Conservation (phyloP, 257 asterid species). For the Plantago major region DNA sequence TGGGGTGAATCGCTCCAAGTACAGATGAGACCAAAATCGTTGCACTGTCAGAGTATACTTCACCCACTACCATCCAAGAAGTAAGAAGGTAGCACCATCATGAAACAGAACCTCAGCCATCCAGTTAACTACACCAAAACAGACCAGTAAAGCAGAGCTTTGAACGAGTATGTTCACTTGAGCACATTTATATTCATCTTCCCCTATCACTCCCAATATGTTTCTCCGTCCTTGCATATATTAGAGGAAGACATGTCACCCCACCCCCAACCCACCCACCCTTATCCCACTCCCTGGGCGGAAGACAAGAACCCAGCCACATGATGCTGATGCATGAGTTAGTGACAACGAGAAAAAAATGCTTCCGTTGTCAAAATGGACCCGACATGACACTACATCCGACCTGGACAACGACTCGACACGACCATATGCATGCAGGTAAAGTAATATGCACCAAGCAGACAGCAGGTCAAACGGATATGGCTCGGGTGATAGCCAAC, state of each 20-base stretch:
- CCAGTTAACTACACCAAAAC: constrained; percentile 10
- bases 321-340: constrained; percentile 70
- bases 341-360: constrained; percentile 46
- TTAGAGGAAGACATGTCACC: constrained; percentile 6
- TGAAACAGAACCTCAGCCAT: constrained; percentile 2
- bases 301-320: constrained; percentile 38
- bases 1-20: constrained; percentile 24
- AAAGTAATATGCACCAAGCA: constrained; percentile 38
- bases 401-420: constrained; percentile 58
- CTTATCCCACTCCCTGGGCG: constrained; percentile 14
- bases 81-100: constrained; percentile 23
- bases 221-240: constrained; percentile 18
- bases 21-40: constrained; percentile 23
- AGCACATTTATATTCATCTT: constrained; percentile 18
- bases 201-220: constrained; percentile 17
- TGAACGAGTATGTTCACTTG: constrained; percentile 23
- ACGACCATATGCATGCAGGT: constrained; percentile 84
- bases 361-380: constrained; percentile 50
- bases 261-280: constrained; percentile 12
- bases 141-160: constrained; percentile 22
- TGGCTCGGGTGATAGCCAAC: constrained; percentile 83
- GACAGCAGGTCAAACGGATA: constrained; percentile 61
- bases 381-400: constrained; percentile 29
- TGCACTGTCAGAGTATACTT: constrained; percentile 8
- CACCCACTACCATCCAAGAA: constrained; percentile 14